Evolutionary conservation across 176 grass and related monocot genomes (phyloP).

Genomic region (sorghum (Sorghum bicolor)): DNA sequence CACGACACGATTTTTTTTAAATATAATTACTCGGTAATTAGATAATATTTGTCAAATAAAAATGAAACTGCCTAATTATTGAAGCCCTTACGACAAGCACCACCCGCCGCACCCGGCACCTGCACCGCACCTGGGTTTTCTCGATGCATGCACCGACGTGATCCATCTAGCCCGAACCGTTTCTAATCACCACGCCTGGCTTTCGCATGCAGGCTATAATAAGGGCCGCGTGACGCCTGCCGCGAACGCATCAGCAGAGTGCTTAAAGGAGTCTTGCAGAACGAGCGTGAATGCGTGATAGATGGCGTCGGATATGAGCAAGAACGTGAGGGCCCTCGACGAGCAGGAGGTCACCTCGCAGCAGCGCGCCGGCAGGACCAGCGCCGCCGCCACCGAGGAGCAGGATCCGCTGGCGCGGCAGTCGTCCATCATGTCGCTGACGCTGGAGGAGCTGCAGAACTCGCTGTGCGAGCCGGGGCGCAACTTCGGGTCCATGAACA

Average conservation of each 20-base stretch:
- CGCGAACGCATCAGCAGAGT: conserved; percentile 2
- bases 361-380: conserved; percentile 28
- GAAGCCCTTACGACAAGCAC: conserved; percentile 14
- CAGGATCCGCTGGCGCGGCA: conserved; percentile 45
- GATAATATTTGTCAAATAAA: no score
- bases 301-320: conserved; percentile 45
- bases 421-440: conserved; percentile 70
- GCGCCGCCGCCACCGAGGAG: conserved; percentile 11
- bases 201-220: conserved; percentile 14
- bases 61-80: neutral
- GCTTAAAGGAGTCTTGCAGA: neutral
- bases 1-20: no score
- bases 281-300: neutral
- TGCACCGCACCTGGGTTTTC: neutral
- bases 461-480: conserved; percentile 73
- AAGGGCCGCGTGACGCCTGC: neutral
- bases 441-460: conserved; percentile 79
- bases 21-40: no score
- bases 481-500: conserved; percentile 96
- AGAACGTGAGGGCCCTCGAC: conserved; percentile 30
- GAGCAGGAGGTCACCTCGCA: conserved; percentile 78
- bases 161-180: neutral
- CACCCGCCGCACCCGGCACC: neutral
- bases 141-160: neutral
- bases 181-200: neutral